These are phyloP conservation scores for Schoenoplectus tabernaemontani DNA, from an alignment of 202 grass and related monocot genomes.

Conservation along the genomic window DNA sequence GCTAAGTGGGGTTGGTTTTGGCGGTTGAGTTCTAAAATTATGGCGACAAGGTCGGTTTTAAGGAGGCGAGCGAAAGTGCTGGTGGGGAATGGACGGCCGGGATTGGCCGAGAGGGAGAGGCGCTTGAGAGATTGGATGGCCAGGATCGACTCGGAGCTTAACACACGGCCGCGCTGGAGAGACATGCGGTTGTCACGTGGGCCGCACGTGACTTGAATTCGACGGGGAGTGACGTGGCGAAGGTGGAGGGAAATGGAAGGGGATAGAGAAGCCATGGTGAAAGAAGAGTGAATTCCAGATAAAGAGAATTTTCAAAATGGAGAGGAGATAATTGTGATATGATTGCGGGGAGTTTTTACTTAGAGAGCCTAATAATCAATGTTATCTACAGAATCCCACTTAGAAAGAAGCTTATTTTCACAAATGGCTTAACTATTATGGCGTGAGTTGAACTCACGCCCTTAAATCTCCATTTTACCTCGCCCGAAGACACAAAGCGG, in stretches of 20 bases:
- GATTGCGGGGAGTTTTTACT: no score
- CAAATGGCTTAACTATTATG: no score
- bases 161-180: slow-evolving; percentile 70
- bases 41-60: slow-evolving; percentile 60
- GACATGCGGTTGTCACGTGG: slow-evolving; percentile 61
- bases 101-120: slow-evolving; percentile 26
- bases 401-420: no score
- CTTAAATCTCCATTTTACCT: no score
- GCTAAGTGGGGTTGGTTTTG: slow-evolving; percentile 65
- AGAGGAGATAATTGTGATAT: no score
- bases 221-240: not conserved
- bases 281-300: no score
- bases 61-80: slow-evolving; percentile 54
- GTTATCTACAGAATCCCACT: no score
- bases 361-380: no score
- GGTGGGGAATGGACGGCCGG: slow-evolving; percentile 33
- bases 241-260: not conserved
- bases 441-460: no score
- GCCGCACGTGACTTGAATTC: slow-evolving; percentile 41
- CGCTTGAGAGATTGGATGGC: slow-evolving; percentile 92
- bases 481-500: no score
- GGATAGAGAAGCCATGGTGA: slow-evolving; percentile 64
- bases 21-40: slow-evolving; percentile 73
- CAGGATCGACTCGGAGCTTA: no score
- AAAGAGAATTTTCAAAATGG: no score